These are phyloP conservation scores for Dipodascus geniculatus DNA, from an alignment of 805 yeast genomes.

Conservation along the genomic window DNA sequence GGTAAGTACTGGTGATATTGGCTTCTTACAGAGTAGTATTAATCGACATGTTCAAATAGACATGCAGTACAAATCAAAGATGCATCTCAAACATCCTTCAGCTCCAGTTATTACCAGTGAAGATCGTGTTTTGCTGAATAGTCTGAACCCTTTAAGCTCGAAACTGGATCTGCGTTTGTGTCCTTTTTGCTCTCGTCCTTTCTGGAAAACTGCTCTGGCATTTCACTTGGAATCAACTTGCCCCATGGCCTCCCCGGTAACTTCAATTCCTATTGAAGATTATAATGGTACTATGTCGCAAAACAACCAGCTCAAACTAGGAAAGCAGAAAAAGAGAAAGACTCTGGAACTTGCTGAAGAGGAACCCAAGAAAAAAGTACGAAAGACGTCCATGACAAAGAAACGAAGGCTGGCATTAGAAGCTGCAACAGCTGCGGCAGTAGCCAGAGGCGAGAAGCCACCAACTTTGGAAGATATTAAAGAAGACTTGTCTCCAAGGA, in stretches of 20 bases:
- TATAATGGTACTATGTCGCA: background rate
- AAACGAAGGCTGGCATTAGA: background rate
- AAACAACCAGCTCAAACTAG: background rate
- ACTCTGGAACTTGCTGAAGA: background rate
- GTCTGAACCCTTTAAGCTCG: slow-evolving; percentile 17
- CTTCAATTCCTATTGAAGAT: slow-evolving; percentile 1
- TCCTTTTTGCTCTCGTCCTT: slow-evolving; percentile 21
- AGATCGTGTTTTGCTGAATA: slow-evolving; percentile 18
- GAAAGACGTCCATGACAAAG: background rate
- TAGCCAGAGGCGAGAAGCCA: background rate
- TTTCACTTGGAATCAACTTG: slow-evolving; percentile 14
- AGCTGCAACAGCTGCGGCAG: background rate
- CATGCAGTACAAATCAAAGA: background rate
- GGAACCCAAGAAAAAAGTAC: slow-evolving; percentile 5
- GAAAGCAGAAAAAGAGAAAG: background rate
- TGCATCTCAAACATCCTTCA: background rate
- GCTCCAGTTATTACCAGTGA: slow-evolving; percentile 8
- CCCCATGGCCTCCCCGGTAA: slow-evolving; percentile 5
- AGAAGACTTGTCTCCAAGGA: background rate
- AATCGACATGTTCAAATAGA: background rate
- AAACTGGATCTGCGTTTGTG: slow-evolving; percentile 20
- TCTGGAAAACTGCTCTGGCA: slow-evolving; percentile 13
- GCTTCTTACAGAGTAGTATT: background rate
- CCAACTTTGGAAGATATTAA: slow-evolving; percentile 1
- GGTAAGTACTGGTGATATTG: background rate